A percentile compares a stretch with the other conserved stretches of the same genome.
Evolutionary conservation across 148 eudicot genomes (phyloP).

Genomic region (Cornus controversa): DNA sequence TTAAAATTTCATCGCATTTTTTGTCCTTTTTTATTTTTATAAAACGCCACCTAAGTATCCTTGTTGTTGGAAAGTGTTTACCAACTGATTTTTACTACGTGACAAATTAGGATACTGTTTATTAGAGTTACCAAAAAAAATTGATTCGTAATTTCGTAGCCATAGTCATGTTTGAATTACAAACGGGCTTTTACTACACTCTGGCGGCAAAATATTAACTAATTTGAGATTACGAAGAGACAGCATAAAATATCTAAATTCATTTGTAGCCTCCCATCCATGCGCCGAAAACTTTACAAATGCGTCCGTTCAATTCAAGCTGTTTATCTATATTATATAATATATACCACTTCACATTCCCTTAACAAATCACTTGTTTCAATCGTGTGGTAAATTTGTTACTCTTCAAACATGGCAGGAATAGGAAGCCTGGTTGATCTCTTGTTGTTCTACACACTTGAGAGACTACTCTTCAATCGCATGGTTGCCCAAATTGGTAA

Average conservation of each 20-base stretch:
- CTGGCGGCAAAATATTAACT: neutral
- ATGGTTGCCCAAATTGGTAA: neutral
- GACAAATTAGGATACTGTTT: too few species aligned
- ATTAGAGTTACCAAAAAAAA: too few species aligned
- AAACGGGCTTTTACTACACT: neutral
- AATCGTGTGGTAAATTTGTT: neutral
- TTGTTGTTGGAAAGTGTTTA: too few species aligned
- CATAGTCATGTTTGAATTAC: too few species aligned
- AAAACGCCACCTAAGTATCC: too few species aligned
- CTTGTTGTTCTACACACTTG: conserved; percentile 4
- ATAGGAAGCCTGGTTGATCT: conserved; percentile 3
- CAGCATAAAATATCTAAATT: neutral
- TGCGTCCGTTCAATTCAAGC: neutral
- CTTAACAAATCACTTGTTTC: neutral
- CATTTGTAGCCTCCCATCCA: neutral
- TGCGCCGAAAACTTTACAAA: neutral
- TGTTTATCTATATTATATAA: too few species aligned
- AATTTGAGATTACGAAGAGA: neutral
- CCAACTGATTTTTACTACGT: too few species aligned
- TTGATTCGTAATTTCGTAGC: too few species aligned
- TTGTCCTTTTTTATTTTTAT: too few species aligned
- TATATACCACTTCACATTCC: neutral
- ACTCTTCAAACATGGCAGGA: neutral
- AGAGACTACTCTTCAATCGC: conserved; percentile 2
- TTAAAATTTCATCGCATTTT: too few species aligned